phyloP scores from a whole-genome alignment of 352 stramenopile species.

The Paralagenidium karlingii region DNA sequence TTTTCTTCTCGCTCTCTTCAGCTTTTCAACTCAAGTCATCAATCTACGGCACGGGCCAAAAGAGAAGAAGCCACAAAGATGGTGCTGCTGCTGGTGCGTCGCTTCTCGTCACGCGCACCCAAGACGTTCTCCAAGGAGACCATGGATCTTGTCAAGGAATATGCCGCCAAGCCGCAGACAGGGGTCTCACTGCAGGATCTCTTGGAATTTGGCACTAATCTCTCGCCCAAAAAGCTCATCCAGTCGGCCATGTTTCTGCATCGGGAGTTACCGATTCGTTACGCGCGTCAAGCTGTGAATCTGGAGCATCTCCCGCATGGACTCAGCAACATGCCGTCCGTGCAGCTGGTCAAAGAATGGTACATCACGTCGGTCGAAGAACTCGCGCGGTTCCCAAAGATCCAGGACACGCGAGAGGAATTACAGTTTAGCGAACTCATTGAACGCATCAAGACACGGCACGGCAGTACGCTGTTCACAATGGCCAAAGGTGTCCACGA shows the following conservation, averaged over 20 bases:
- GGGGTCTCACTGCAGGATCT: slow-evolving; percentile 81
- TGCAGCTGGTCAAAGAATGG: slow-evolving; percentile 93
- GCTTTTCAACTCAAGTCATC: no score
- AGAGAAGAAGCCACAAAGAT: no score
- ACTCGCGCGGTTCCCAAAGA: slow-evolving; percentile 76
- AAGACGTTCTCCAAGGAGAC: slow-evolving; percentile 16
- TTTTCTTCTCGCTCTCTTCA: no score
- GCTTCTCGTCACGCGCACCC: no score
- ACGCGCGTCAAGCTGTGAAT: slow-evolving; percentile 93
- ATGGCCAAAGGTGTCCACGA: slow-evolving; percentile 99
- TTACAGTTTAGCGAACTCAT: slow-evolving; percentile 89
- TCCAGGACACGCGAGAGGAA: slow-evolving; percentile 82
- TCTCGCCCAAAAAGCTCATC: slow-evolving; percentile 77
- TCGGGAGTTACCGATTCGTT: slow-evolving; percentile 96
- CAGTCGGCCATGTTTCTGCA: slow-evolving; percentile 94
- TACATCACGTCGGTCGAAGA: slow-evolving; percentile 97
- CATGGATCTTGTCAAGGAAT: slow-evolving; percentile 47
- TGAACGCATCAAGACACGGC: slow-evolving; percentile 94
- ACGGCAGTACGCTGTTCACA: slow-evolving; percentile 97
- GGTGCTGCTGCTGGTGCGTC: neutral
- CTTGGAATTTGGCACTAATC: slow-evolving; percentile 78
- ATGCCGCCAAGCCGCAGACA: slow-evolving; percentile 65
- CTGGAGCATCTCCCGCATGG: slow-evolving; percentile 92
- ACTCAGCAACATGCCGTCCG: slow-evolving; percentile 87
- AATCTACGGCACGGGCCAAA: no score